Conservation (phyloP, 139 green algal species). For the Yamagishiella unicocca region DNA sequence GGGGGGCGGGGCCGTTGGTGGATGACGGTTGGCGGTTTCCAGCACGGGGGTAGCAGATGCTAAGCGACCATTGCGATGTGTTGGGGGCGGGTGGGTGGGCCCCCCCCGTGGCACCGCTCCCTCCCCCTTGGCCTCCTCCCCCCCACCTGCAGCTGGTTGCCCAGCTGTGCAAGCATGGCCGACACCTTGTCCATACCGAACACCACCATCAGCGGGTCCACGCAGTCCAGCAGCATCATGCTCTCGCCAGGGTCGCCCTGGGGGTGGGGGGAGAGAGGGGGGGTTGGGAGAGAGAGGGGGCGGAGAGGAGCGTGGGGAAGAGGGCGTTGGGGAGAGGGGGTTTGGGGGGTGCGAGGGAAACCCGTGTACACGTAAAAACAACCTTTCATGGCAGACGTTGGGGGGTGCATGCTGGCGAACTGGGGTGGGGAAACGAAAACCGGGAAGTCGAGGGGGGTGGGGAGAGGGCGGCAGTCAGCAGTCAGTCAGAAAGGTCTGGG, state of each 20-base stretch:
- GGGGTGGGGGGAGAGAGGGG: neutral
- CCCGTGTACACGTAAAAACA: too few relatives aligned
- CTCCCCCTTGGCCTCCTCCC: neutral
- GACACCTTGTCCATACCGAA: conserved; percentile 49
- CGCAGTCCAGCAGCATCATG: conserved; percentile 66
- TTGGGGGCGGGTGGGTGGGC: too few relatives aligned
- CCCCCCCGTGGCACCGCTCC: neutral
- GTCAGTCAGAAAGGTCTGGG: too few relatives aligned
- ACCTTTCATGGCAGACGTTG: too few relatives aligned
- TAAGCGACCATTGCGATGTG: too few relatives aligned
- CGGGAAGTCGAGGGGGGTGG: too few relatives aligned
- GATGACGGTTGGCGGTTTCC: neutral
- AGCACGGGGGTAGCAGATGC: too few relatives aligned
- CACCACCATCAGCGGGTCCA: conserved; percentile 64
- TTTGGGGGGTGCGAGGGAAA: too few relatives aligned
- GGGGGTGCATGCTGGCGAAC: too few relatives aligned
- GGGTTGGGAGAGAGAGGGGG: neutral
- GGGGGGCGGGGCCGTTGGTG: neutral
- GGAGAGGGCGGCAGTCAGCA: too few relatives aligned
- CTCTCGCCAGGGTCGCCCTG: conserved; percentile 84
- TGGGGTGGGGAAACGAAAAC: too few relatives aligned
- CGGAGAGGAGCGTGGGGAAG: neutral
- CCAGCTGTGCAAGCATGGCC: neutral
- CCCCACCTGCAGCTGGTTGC: conserved; percentile 31
- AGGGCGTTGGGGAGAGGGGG: too few relatives aligned